Base-by-base conservation (phyloP, 345 rosid genomes). In the Bruguiera sexangula region DNA sequence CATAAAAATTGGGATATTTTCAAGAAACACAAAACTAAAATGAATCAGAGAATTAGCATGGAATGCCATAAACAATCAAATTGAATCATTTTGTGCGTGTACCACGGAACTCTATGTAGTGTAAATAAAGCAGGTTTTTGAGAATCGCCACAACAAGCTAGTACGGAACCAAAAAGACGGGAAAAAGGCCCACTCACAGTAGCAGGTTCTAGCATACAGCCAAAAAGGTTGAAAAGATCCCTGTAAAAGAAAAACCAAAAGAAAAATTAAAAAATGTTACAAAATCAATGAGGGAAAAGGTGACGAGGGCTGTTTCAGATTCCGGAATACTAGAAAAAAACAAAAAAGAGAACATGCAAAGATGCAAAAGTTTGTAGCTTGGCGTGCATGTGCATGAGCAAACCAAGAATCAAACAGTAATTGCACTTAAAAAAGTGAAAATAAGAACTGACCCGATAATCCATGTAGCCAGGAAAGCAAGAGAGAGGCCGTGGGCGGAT, bases 191-290 rank as follows among this genome's bases (percentile, higher is more conserved):
- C 60, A 80, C 92, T 82, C 72, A 90, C 96, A 4, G 96, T 89
- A 65, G 93, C 92, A 26, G 97, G 94, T 78, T 92, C 97, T 81
- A 89, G 77, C 69, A 89, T 31, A 76, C 97, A 89, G 20, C 97
- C 93, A 34, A 84, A 79, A 46, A 92, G 82, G 76, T 92, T 92
- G 73, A 92, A 89, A 66, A 92, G 70, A 82, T 89, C 97, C 60
- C 97, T 89, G 82, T 65, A 81, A 64, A 73, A 64, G 32, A 31
- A 53, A 75, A 27, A 8, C 18, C 4, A 30, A 74, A 55, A 36
- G 21, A 20, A 20, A 46, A 36, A 65, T 50, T 54, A 62, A 66
- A 0, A n/a, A 57, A 0, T 24, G 37, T 15, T 22, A 59, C 27
- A 31, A 11, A 8, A 46, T 16, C 48, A 30, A 79, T 5, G 31